These are phyloP conservation scores for Neonectria punicea DNA, from an alignment of 2,329 filamentous ascomycete genomes.

Conservation along the genomic window DNA sequence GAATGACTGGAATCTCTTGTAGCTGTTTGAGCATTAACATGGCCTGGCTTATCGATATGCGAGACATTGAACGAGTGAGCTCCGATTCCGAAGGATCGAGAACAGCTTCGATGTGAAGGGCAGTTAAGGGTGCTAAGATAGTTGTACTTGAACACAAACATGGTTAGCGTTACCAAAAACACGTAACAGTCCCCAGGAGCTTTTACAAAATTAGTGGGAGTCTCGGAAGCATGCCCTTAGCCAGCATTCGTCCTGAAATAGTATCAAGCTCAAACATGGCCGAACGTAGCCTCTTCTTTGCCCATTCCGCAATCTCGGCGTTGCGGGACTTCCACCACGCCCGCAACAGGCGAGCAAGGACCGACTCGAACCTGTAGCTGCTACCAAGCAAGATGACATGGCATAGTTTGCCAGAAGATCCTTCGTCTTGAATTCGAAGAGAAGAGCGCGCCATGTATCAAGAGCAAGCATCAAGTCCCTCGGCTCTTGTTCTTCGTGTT, in stretches of 20 bases:
- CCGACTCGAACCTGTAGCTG: background rate
- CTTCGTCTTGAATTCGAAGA: background rate
- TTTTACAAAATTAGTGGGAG: background rate
- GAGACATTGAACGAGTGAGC: background rate
- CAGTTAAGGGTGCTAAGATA: background rate
- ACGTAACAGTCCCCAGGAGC: too few relatives aligned
- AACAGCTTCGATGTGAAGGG: background rate
- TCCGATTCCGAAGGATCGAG: background rate
- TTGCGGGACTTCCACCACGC: background rate
- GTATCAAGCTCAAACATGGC: constrained; percentile 4
- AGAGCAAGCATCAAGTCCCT: background rate
- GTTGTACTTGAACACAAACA: too few relatives aligned
- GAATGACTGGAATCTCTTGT: too few relatives aligned
- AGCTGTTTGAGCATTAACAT: background rate
- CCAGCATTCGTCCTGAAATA: background rate
- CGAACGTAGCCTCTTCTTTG: background rate
- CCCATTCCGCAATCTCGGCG: background rate
- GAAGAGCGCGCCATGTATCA: background rate
- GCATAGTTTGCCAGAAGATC: too few relatives aligned
- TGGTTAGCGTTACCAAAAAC: too few relatives aligned
- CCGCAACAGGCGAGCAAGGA: background rate
- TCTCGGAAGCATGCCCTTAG: background rate
- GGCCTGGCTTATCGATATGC: background rate
- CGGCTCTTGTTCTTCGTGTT: background rate
- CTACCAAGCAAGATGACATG: background rate